Percentiles rank a stretch among this genome's conserved stretches.
Evolutionary conservation across 2,329 filamentous ascomycete genomes (phyloP).

Genomic region (Colletotrichum liriopes): DNA sequence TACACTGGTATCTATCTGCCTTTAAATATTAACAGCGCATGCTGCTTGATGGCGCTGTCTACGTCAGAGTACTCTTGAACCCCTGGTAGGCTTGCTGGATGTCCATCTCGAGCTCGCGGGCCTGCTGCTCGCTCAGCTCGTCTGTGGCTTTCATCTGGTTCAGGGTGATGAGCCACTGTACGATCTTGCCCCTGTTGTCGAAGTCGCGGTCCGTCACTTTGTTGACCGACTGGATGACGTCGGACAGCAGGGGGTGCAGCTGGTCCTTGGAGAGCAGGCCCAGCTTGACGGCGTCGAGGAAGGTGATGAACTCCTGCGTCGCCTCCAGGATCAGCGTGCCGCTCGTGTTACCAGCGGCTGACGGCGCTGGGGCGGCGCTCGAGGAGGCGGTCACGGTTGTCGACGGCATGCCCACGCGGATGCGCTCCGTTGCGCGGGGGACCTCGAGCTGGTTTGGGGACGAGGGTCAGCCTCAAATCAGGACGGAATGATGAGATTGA

Average conservation of each 20-base stretch:
- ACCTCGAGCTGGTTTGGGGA: conserved; percentile 81
- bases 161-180: conserved; percentile 96
- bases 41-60: conserved; percentile 19
- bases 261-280: conserved; percentile 95
- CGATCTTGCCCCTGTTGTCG: conserved; percentile 95
- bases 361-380: conserved; percentile 59
- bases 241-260: conserved; percentile 93
- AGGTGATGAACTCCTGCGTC: conserved; percentile 98
- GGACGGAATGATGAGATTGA: neutral
- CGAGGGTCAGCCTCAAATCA: neutral
- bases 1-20: conserved; percentile 37
- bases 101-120: conserved; percentile 90
- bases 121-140: conserved; percentile 89
- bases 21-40: conserved; percentile 1
- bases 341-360: conserved; percentile 63
- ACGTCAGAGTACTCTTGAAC: conserved; percentile 85
- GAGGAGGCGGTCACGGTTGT: conserved; percentile 77
- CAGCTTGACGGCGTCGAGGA: conserved; percentile 93
- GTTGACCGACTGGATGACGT: conserved; percentile 97
- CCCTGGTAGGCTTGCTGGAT: conserved; percentile 96
- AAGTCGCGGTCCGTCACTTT: conserved; percentile 97
- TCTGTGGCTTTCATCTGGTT: conserved; percentile 99
- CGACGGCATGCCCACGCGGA: conserved; percentile 92
- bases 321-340: conserved; percentile 86
- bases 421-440: conserved; percentile 91